Base-by-base conservation (phyloP, 805 yeast species). In the Spathaspora sp. region DNA sequence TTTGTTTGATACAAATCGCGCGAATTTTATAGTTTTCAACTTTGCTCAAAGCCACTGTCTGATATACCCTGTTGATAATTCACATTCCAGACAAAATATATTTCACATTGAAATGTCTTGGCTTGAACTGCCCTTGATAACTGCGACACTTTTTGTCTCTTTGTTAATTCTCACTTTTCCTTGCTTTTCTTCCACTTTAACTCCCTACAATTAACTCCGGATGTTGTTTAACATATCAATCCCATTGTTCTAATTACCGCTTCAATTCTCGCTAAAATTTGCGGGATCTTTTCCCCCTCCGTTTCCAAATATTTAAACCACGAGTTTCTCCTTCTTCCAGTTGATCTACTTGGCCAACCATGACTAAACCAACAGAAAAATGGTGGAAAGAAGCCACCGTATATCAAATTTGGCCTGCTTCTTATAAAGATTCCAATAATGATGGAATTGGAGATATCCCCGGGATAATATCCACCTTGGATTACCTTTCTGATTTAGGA, bases 351-450 rank as follows among this genome's bases (percentile, higher is more conserved):
- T 16, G 18, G 20, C 46, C 43, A 49, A 49, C 8, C 3, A 35
- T 35, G 40, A n/a, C 40, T 16, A 16, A 42, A 35, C 40, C 40
- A 35, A 35, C 40, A n/a, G 18, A 51, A 31, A 57, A 47, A n/a
- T 75, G 83, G 86, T 81, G 85, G 85, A 79, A 80, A 65, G 78
- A 79, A 59, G 78, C 81, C 47, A 63, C 76, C 16, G 72, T 81
- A 17, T 81, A 81, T 63, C 86, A 81, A 63, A 76, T 81, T 56
- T 81, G 82, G 76, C 85, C 85, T 10, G 84, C 85, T 29, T 77
- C 82, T 31, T 81, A 72, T 68, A 78, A 80, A 57, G 86, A 81
- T 65, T 74, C 82, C 43, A 78, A 81, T 57, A 79, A 78, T 31
- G 86, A 81, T 61, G 86, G 86, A 42, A 60, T 78, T 50, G 86